A percentile compares a stretch with the other conserved stretches of the same genome.
These are phyloP conservation scores for Phalaenopsis equestris DNA, from an alignment of 106 monocot genomes.

Conservation along the genomic window DNA sequence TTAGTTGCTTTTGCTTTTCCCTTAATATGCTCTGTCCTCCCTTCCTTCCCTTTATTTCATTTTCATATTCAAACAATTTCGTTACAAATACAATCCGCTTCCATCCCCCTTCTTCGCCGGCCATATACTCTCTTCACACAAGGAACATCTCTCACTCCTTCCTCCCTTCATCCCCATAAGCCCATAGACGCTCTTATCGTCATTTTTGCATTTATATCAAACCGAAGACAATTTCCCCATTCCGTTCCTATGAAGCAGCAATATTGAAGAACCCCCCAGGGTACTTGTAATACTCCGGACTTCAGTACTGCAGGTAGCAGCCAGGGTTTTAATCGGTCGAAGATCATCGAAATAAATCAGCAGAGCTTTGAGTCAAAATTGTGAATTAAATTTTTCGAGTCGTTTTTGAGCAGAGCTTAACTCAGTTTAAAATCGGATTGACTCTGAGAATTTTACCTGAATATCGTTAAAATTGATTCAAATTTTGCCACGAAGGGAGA, in stretches of 20 bases:
- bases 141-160: background rate
- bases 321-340: no score
- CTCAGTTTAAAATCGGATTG: no score
- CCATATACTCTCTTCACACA: no score
- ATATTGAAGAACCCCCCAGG: background rate
- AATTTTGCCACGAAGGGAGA: no score
- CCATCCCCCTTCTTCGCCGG: background rate
- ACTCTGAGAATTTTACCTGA: no score
- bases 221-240: background rate
- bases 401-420: no score
- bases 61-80: background rate
- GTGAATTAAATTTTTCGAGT: no score
- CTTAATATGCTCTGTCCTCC: background rate
- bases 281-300: background rate
- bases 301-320: background rate
- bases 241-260: background rate
- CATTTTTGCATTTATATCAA: background rate
- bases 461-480: no score
- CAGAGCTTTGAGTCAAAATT: no score
- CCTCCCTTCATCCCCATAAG: background rate
- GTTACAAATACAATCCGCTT: background rate
- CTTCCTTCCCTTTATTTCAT: background rate
- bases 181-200: background rate
- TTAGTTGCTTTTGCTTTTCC: conserved; percentile 7
- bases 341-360: no score